Base-by-base conservation (phyloP, 306 rosid species). In the Albizia julibrissin region DNA sequence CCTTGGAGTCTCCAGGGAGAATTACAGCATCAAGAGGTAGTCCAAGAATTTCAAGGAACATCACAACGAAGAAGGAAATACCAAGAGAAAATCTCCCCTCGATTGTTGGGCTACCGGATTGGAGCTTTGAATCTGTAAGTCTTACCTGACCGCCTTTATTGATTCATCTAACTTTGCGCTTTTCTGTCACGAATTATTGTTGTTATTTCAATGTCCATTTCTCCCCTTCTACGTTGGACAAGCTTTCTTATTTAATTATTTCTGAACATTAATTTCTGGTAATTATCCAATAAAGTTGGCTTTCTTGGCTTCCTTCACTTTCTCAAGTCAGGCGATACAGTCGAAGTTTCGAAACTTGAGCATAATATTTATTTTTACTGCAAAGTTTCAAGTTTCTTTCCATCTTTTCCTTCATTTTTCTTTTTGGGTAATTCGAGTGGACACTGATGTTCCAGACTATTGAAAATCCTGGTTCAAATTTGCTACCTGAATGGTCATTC, bases 51-150 rank as follows among this genome's bases (percentile, higher is more conserved):
- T 58, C 39, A 12, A 33, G 40, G 62, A 74, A 7, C 50, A 40
- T 76, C 80, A 13, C 31, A 13, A 64, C 39, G 31, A 29, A 29
- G 10, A 64, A 64, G 69, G 40, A 64, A 29, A 31, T 14, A 64
- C 69, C 37, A 14, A 29, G 3, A 62, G 4, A 66, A 77, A 82
- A 70, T 68, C 78, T 26, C 56, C 56, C 27, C 47, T 79, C 79
- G 62, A 49, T 58, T 79, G 43, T 84, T 82, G 71, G 74, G 82
- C 83, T 89, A 33, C 81, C 69, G 58, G 85, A 80, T 84, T 84
- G 69, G 59, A 81, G 44, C 69, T 72, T 31, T 70, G 81, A 86
- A 85, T 87, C 83, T 82, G 92, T 85, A 59, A 80, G 90, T 82
- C 26, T n/a, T 14, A 31, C 85, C n/a, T 42, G 33, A 31, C 77